phyloP scores from a whole-genome alignment of 2,329 filamentous ascomycete species.

The Fusarium goolgardi region DNA sequence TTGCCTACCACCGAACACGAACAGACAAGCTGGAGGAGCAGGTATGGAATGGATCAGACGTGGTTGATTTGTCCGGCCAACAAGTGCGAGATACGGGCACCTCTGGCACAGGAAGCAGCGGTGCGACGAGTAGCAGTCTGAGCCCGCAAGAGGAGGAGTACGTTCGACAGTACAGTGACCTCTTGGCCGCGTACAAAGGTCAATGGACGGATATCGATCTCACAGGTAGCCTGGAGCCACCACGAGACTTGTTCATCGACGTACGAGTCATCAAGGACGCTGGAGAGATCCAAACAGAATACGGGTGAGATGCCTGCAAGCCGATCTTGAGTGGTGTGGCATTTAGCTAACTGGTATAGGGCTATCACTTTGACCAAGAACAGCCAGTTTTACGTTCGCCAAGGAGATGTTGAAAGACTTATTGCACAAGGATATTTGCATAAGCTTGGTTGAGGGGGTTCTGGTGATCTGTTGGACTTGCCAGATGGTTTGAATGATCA shows the following conservation, averaged over 20 bases:
- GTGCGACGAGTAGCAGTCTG: slow-evolving; percentile 76
- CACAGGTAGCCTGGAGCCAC: slow-evolving; percentile 92
- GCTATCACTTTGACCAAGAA: slow-evolving; percentile 97
- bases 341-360: slow-evolving; percentile 59
- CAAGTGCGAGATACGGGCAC: slow-evolving; percentile 59
- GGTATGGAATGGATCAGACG: slow-evolving; percentile 89
- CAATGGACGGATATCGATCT: slow-evolving; percentile 98
- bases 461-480: background rate
- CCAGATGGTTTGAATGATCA: slow-evolving; percentile 1
- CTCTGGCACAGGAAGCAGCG: slow-evolving; percentile 46
- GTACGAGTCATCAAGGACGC: slow-evolving; percentile 96
- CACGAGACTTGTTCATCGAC: slow-evolving; percentile 96
- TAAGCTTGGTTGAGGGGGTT: slow-evolving; percentile 75
- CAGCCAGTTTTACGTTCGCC: slow-evolving; percentile 96
- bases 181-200: slow-evolving; percentile 95
- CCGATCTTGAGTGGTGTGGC: background rate
- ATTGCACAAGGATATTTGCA: slow-evolving; percentile 96
- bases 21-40: slow-evolving; percentile 93
- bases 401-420: slow-evolving; percentile 93
- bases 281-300: slow-evolving; percentile 98
- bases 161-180: slow-evolving; percentile 88
- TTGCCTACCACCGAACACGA: slow-evolving; percentile 92
- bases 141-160: slow-evolving; percentile 98
- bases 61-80: slow-evolving; percentile 75
- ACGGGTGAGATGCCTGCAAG: slow-evolving; percentile 73